A percentile compares a stretch with the other conserved stretches of the same genome.
Conservation (phyloP, 106 monocot genomes). For the Apostasia ramifera region DNA sequence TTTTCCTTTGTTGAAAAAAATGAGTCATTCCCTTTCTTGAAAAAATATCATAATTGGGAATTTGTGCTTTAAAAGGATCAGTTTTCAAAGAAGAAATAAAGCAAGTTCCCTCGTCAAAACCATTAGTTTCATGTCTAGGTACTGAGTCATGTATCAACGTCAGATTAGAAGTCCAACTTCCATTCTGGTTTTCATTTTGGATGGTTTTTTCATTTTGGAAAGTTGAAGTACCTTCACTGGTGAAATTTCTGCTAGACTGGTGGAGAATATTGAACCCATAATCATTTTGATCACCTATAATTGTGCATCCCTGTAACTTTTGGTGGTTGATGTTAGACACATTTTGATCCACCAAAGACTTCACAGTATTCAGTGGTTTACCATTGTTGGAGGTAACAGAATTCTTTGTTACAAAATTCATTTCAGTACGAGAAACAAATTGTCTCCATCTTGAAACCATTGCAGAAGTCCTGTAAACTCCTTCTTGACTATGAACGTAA, state of each 20-base stretch:
- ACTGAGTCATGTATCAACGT: constrained; percentile 4
- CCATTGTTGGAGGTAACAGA: constrained; percentile 15
- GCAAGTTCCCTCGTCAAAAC: constrained; percentile 11
- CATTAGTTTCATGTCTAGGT: constrained; percentile 9
- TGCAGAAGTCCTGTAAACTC: constrained; percentile 77
- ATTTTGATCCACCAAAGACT: constrained; percentile 3
- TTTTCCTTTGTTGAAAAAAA: constrained; percentile 53
- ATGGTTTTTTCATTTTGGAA: constrained; percentile 1
- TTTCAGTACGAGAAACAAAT: constrained; percentile 30
- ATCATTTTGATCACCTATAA: constrained; percentile 20
- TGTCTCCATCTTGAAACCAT: constrained; percentile 98
- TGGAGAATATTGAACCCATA: constrained; percentile 5
- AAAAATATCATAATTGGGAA: constrained; percentile 84
- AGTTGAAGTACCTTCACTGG: constrained; percentile 1
- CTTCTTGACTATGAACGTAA: constrained; percentile 93
- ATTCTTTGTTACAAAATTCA: constrained; percentile 10
- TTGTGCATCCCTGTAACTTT: constrained; percentile 3
- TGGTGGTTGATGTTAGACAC: constrained; percentile 4
- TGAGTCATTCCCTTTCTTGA: constrained; percentile 59
- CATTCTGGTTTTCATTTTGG: constrained; percentile 15
- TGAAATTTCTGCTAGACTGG: neutral
- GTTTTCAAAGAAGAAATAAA: constrained; percentile 19
- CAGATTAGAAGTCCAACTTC: constrained; percentile 10
- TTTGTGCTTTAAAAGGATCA: constrained; percentile 64
- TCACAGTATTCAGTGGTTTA: constrained; percentile 15